Base-by-base conservation (phyloP, 768 basidiomycete genomes). In the Bullera alba region DNA sequence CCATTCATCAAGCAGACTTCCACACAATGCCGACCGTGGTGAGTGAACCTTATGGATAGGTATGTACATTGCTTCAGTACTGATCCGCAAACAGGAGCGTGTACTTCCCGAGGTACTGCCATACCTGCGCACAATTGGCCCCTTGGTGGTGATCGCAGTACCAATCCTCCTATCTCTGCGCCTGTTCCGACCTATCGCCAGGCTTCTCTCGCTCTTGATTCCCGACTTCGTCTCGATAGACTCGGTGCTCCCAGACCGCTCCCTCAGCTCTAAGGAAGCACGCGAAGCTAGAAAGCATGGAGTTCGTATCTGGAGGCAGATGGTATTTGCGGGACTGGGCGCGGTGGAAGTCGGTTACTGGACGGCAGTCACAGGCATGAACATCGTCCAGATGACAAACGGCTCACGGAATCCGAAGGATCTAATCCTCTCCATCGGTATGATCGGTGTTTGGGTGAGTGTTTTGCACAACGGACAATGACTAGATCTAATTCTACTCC, bases 401-500 rank as follows among this genome's bases (percentile, higher is more conserved):
- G 44, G n/a, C n/a, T n/a, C 49, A 17, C 41, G 28, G 26, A 36
- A 42, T 15, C 51, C 58, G 15, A 46, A 39, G 44, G 47, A 57
- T 42, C 51, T 66, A 0, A 32, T 65, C 30, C 53, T 58, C 1
- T 44, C 61, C 0, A 56, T 56, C 12, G 54, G 56, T 17, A 66
- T 63, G 57, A 51, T 61, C 10, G 3, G 63, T 1, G 62, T 69
- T 17, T 71, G 70, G 70, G 70, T 71, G 44, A 54, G 69, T 51
- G 48, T 30, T 6, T 12, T 52, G 25, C 12, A 22, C 25, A 5
- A 8, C 17, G 4, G 37, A 42, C 22, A 32, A 23, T n/a, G 26
- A 36, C 23, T 7, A 44, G 25, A 39, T 38, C 43, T 38, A 28
- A 21, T 10, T 47, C 21, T 14, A 42, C 19, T 41, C 56, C 37